Evolutionary conservation across 1,284 basidiomycete genomes (phyloP).

Genomic region (Melampsora larici-populina): DNA sequence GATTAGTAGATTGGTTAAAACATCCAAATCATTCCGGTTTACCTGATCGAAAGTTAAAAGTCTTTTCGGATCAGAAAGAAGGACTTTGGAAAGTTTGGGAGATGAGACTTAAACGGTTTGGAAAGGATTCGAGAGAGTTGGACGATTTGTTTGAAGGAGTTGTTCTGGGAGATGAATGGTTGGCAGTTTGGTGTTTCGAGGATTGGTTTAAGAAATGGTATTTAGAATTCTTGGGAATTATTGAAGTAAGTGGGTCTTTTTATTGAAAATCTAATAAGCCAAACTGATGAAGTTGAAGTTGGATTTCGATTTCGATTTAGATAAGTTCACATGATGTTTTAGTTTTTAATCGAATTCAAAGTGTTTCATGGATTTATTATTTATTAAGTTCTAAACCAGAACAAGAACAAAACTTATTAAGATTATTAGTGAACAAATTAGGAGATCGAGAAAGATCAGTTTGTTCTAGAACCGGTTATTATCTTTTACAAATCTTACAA

Average conservation of each 20-base stretch:
- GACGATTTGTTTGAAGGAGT: conserved; percentile 40
- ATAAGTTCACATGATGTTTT: conserved; percentile 80
- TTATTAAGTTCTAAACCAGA: conserved; percentile 87
- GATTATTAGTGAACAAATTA: conserved; percentile 92
- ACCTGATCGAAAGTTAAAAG: conserved; percentile 74
- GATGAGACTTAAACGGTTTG: conserved; percentile 41
- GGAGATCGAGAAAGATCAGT: conserved; percentile 85
- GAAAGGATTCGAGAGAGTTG: conserved; percentile 44
- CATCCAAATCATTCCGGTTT: conserved; percentile 62
- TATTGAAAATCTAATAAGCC: too few relatives aligned
- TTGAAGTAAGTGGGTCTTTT: conserved; percentile 78
- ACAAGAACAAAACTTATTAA: conserved; percentile 92
- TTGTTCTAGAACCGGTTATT: conserved; percentile 83
- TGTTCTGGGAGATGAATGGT: conserved; percentile 60
- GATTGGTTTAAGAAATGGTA: conserved; percentile 97
- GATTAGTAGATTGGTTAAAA: conserved; percentile 90
- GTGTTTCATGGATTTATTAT: conserved; percentile 65
- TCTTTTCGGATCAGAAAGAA: conserved; percentile 78
- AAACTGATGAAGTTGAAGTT: too few relatives aligned
- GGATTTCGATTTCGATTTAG: conserved; percentile 57
- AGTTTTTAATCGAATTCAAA: conserved; percentile 79
- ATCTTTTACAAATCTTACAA: conserved; percentile 83
- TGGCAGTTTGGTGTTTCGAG: conserved; percentile 86
- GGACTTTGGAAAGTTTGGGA: conserved; percentile 59
- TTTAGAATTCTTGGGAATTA: conserved; percentile 82